Evolutionary conservation across 768 basidiomycete species (phyloP), one percentile per base, ranked within the genome.

Genomic region (Clitopilus passeckerianus): DNA sequence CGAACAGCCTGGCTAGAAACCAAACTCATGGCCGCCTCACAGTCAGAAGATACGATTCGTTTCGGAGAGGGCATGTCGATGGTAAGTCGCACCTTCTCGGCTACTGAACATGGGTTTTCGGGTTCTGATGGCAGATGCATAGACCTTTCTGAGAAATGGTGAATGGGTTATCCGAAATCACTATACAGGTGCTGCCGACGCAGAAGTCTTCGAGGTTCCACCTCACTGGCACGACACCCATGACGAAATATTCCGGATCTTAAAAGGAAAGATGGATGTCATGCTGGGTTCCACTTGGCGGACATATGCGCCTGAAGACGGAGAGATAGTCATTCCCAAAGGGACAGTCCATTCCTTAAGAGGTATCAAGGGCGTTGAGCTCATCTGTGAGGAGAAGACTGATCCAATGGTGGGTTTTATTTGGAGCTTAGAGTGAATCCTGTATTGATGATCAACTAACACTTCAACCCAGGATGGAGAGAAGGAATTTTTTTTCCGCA

Each of bases 191-290:
- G 63, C 62, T 22, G 53, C 64, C 2, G 69, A 72, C 37, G 63
- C 63, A 3, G 69, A 70, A 16, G 55, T 60, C 1, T 62, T 76
- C 22, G 59, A 62, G 10, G 74, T 72, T 0, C 70, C 72, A 1
- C 67, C 64, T 0, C 74, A 75, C 44, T 74, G 74, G 73, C 74
- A 76, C 37, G 71, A 72, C 30, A 66, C 57, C 4, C 70, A 75
- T 57, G 71, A 73, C 46, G 74, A 76, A 59, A 61, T 68, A 2
- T 67, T 74, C 59, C 65, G 62, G 14, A 64, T 76, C 14, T 34
- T 69, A 5, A 63, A 71, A 59, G 73, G 71, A 30, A 64, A 67
- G 35, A 54, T 75, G 22, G 67, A 70, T 53, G 67, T 74, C 27
- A 64, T 56, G 20, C 62, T 72, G 15, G 70, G 70, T 6, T 53